phyloP scores from a whole-genome alignment of 345 rosid species.

The Brassica juncea region DNA sequence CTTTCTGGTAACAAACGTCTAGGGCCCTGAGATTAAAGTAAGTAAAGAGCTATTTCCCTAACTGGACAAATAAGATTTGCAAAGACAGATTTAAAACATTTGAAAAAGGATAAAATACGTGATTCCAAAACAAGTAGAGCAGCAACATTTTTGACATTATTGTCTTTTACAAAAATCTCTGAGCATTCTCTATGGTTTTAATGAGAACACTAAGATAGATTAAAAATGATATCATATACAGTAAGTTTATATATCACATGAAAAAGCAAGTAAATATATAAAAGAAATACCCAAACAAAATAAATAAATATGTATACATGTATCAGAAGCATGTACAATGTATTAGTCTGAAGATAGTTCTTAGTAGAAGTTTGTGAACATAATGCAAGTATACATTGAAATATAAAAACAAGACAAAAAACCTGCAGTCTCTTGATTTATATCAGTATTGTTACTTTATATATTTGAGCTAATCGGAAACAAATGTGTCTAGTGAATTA shows the following conservation, averaged over 20 bases:
- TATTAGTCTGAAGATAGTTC: neutral
- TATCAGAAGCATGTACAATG: neutral
- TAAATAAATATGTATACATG: neutral
- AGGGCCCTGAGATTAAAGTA: neutral
- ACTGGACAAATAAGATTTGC: neutral
- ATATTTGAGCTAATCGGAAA: neutral
- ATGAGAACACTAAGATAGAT: neutral
- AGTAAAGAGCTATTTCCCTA: neutral
- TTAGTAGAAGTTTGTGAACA: neutral
- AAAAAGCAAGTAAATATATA: neutral
- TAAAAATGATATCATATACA: neutral
- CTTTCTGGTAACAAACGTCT: neutral
- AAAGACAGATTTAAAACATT: neutral
- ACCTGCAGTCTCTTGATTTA: neutral
- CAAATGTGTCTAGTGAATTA: conserved; percentile 2
- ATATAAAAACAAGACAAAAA: neutral
- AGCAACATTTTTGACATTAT: neutral
- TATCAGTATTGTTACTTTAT: neutral
- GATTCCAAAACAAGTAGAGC: neutral
- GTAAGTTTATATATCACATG: neutral
- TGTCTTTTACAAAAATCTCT: neutral
- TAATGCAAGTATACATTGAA: neutral
- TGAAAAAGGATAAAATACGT: neutral
- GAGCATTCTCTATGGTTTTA: neutral
- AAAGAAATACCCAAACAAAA: neutral